A percentile compares a stretch with the other conserved stretches of the same genome.
Evolutionary conservation across 1,284 basidiomycete genomes (phyloP).

Genomic region (Xerocomus minutiporus): DNA sequence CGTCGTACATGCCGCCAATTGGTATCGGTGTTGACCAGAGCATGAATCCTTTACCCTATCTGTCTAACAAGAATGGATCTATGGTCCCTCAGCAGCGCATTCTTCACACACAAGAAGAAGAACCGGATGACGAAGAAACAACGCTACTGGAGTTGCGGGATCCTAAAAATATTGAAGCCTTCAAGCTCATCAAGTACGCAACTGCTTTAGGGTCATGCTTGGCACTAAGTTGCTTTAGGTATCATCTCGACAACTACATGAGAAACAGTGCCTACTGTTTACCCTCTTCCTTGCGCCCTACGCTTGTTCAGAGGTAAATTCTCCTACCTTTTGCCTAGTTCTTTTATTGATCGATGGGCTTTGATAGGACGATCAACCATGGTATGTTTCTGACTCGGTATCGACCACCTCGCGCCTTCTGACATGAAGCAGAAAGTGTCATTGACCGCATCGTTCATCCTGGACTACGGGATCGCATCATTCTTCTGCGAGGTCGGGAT

Average conservation of each 20-base stretch:
- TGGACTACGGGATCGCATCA: conserved; percentile 84
- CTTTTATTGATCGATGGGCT: conserved; percentile 14
- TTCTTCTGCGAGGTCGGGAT: conserved; percentile 66
- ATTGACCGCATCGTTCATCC: conserved; percentile 87
- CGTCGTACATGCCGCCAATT: conserved; percentile 53
- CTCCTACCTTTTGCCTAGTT: not conserved
- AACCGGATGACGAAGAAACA: conserved; percentile 23
- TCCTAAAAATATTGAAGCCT: conserved; percentile 69
- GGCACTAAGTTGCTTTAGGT: conserved; percentile 39
- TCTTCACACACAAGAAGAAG: conserved; percentile 25
- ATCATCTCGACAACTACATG: conserved; percentile 84
- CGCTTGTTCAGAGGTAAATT: conserved; percentile 71
- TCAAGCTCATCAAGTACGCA: conserved; percentile 74
- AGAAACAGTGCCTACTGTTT: conserved; percentile 78
- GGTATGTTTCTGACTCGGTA: conserved; percentile 40
- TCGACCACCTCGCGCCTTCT: conserved; percentile 8
- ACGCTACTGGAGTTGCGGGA: conserved; percentile 38
- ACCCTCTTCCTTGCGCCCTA: conserved; percentile 83
- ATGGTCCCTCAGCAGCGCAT: conserved; percentile 24
- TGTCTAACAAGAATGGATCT: conserved; percentile 23
- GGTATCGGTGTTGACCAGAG: conserved; percentile 53
- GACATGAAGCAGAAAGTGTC: conserved; percentile 59
- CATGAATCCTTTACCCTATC: conserved; percentile 44
- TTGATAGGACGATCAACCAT: conserved; percentile 73
- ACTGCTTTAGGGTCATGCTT: not conserved